Base-by-base conservation (phyloP, 108 stramenopile species). In the Skeletonema tropicum region DNA sequence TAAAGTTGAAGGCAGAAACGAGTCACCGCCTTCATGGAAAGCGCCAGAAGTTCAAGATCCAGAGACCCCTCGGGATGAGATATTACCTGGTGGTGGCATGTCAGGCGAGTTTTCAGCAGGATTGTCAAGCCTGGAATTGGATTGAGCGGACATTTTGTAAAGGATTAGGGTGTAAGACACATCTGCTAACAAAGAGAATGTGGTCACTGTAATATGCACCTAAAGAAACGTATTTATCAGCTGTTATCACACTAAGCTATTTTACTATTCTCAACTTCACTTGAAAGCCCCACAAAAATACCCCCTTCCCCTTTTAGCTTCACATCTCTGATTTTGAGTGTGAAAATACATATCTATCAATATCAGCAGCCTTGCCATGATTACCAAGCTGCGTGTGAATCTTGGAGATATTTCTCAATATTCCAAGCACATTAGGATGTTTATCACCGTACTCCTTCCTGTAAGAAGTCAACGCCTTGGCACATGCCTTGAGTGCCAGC, bases 391-490 rank as follows among this genome's bases (percentile, higher is more conserved):
- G 61, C 21, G 58, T 71, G 32, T 81, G 80, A 42, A 81, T 62
- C 49, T 65, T n/a, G 3, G 73, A 62, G 41, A 81, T 81, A 3
- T 46, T 66, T 66, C 60, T 74, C 64, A 81, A 66, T 9, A 81
- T 73, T 12, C 21, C 52, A 2, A 81, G 74, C 23, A 81, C 80
- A 31, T 33, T 81, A 9, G 3, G 46, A 66, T 81, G 80, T 64
- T 74, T 74, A 14, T 81, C 80, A 5, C 80, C 80, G 58, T 74
- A 64, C 36, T 68, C 73, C 74, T 60, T 70, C 59, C 80, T 69
- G 68, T 81, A 81, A 9, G 69, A 73, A 14, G 66, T 81, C 64
- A 81, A 68, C 23, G 80, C 80, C 64, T 81, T 81, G 8, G 80
- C 80, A 66, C 68, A 66, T 19, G 80, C 80, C 35, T 73, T 67